Evolutionary conservation across 129 eudicot genomes (phyloP).

Genomic region (sunflower (Helianthus annuus)): HanXRQr2.0-SUNRISE NC_035449.2:166141761-166142260

Average conservation of each 20-base stretch:
- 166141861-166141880: constrained; percentile 31
- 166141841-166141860: constrained; percentile 40
- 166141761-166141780: too few species aligned
- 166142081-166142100: too few species aligned
- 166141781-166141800: constrained; percentile 29
- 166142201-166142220: too few species aligned
- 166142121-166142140: too few species aligned
- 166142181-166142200: too few species aligned
- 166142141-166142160: too few species aligned
- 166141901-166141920: constrained; percentile 34
- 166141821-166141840: constrained; percentile 44
- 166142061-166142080: not conserved
- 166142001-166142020: constrained; percentile 50
- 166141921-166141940: constrained; percentile 49
- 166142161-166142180: too few species aligned
- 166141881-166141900: constrained; percentile 41
- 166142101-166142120: too few species aligned
- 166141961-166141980: constrained; percentile 50
- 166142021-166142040: constrained; percentile 46
- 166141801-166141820: constrained; percentile 45
- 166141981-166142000: constrained; percentile 49
- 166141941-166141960: constrained; percentile 48
- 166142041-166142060: constrained; percentile 54
- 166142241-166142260: too few species aligned
- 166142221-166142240: too few species aligned